Evolutionary conservation across 768 basidiomycete genomes (phyloP).

Genomic region (Podaxis sp.): DNA sequence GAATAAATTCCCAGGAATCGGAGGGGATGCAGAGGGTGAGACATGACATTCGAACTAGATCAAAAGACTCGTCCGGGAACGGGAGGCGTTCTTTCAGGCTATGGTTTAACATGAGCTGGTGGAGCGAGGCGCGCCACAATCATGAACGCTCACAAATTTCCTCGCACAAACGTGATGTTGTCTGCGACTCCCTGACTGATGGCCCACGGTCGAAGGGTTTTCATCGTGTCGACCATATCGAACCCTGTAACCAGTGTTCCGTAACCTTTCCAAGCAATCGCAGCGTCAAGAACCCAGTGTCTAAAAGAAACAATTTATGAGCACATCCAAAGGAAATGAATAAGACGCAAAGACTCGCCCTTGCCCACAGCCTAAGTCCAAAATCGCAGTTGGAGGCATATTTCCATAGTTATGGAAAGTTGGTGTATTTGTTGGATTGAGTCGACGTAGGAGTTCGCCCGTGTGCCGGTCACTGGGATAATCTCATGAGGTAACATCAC

Average conservation of each 20-base stretch:
- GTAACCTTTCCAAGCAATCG: conserved; percentile 55
- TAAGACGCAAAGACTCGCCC: conserved; percentile 33
- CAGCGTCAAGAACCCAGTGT: conserved; percentile 65
- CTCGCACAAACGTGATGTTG: conserved; percentile 53
- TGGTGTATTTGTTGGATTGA: conserved; percentile 54
- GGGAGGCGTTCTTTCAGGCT: conserved; percentile 62
- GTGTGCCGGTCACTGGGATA: conserved; percentile 57
- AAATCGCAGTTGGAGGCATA: conserved; percentile 47
- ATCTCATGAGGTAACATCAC: conserved; percentile 8
- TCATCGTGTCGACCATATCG: conserved; percentile 52
- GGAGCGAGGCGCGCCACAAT: conserved; percentile 8
- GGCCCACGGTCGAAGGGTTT: conserved; percentile 35
- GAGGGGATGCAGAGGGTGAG: conserved; percentile 57
- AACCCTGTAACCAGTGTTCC: conserved; percentile 58
- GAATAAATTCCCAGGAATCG: conserved; percentile 56
- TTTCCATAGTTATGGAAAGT: conserved; percentile 55
- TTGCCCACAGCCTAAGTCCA: conserved; percentile 75
- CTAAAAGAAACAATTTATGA: conserved; percentile 16
- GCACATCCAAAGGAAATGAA: neutral
- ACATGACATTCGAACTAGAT: conserved; percentile 74
- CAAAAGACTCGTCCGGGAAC: conserved; percentile 59
- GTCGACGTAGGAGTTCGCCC: conserved; percentile 49
- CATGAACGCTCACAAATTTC: conserved; percentile 59
- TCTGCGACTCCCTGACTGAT: conserved; percentile 31
- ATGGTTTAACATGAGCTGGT: neutral